Percentiles rank a stretch among this genome's conserved stretches.
Evolutionary conservation across 305 asterid genomes (phyloP).

Genomic region (Stenogyne calaminthoides): DNA sequence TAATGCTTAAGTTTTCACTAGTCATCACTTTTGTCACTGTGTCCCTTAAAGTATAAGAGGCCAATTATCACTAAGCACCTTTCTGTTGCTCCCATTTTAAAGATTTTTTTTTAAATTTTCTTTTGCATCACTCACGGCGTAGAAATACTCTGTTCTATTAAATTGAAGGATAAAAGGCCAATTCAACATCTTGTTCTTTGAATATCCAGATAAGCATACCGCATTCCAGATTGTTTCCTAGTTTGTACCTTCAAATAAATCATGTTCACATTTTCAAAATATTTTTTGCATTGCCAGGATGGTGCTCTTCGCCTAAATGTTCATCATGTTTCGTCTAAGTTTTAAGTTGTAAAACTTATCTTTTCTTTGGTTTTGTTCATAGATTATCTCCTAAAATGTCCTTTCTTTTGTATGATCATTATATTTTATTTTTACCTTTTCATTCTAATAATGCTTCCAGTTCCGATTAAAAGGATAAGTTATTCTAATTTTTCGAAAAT

Average conservation of each 20-base stretch:
- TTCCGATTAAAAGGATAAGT: constrained; percentile 9
- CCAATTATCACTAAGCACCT: constrained; percentile 2
- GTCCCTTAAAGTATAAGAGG: not conserved
- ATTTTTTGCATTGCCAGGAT: constrained; percentile 15
- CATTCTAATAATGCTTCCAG: constrained; percentile 19
- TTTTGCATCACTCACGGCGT: not conserved
- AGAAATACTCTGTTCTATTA: not conserved
- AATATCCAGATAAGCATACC: constrained; percentile 2
- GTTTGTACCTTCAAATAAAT: not conserved
- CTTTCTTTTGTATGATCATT: not conserved
- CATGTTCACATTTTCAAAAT: constrained; percentile 7
- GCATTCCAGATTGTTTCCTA: not conserved
- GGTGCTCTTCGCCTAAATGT: constrained; percentile 13
- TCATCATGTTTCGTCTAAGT: constrained; percentile 11
- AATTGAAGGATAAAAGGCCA: constrained; percentile 4
- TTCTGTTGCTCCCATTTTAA: not conserved
- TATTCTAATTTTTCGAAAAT: constrained; percentile 16
- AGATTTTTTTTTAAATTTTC: not conserved
- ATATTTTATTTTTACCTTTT: not conserved
- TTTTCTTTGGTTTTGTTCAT: constrained; percentile 4
- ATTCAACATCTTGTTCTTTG: not conserved
- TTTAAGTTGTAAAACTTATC: not conserved
- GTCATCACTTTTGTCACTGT: constrained; percentile 11
- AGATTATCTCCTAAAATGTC: constrained; percentile 7
- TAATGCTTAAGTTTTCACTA: not conserved